Base-by-base conservation (phyloP, 345 rosid species). In the Odontarrhena argentea region DNA sequence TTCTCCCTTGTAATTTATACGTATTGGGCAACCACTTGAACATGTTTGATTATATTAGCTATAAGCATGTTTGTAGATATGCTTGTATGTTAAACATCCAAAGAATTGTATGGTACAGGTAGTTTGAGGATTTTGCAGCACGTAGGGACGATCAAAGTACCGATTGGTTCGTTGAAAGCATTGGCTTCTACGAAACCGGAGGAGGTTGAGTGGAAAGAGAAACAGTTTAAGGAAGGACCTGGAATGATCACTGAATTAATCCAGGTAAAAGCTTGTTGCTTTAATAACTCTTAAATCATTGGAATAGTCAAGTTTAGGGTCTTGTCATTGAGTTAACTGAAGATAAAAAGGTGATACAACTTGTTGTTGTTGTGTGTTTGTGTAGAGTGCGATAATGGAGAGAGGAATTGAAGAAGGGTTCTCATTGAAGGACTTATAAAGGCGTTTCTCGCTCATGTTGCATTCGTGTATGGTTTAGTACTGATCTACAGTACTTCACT, bases 51-150 rank as follows among this genome's bases (percentile, higher is more conserved):
- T 47, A 10, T 14, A 0, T 35, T 45, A 35, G 13, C 10, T 26
- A 3, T 32, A 32, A 32, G 45, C 9, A 28, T 18, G 49, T 14
- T 13, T 7, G 30, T 25, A 45, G 6, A 49, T 2, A 10, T 56
- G 30, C 6, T 46, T 9, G 25, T 44, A 4, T 56, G 14, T 13
- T 59, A 35, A 73, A 37, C 44, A 45, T 52, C 36, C 8, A 32
- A 53, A 67, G 12, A 30, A 44, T 28, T 54, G 22, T 15, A 30
- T 64, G 71, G 41, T 71, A 54, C 83, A 86, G 96, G 66, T 82
- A 82, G 96, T 77, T 51, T 88, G 75, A 83, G 92, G 83, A 57
- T 88, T 73, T n/a, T 88, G 70, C 89, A 86, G 78, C 96, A 84
- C 48, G 96, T 86, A 71, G 80, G 75, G 67, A 69, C 69, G 3